These are phyloP conservation scores for Geosmithia flava DNA, from an alignment of 2,329 filamentous ascomycete genomes.

Conservation along the genomic window DNA sequence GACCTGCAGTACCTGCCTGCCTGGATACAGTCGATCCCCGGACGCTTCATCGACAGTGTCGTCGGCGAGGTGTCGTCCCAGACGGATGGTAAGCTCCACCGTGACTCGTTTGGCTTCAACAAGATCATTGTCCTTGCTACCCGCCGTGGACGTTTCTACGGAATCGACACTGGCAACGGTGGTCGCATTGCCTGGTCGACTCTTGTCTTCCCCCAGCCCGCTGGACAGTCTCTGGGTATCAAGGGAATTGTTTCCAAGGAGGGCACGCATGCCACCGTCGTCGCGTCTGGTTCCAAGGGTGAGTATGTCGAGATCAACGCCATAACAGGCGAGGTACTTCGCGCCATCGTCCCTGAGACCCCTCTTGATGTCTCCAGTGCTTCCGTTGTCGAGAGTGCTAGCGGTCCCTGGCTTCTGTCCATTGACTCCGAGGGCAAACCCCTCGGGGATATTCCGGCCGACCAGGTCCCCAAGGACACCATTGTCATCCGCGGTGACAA, in stretches of 20 bases:
- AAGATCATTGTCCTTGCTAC: constrained; percentile 77
- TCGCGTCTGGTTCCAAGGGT: constrained; percentile 46
- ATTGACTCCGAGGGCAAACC: constrained; percentile 35
- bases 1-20: constrained; percentile 68
- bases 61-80: constrained; percentile 39
- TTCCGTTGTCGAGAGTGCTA: constrained; percentile 37
- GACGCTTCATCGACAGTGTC: constrained; percentile 53
- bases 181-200: constrained; percentile 68
- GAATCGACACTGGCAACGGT: constrained; percentile 62
- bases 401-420: constrained; percentile 40
- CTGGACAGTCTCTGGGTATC: constrained; percentile 49
- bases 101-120: constrained; percentile 77
- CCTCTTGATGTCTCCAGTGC: constrained; percentile 23
- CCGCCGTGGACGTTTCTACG: constrained; percentile 64
- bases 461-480: constrained; percentile 35
- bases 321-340: constrained; percentile 37
- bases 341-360: constrained; percentile 14
- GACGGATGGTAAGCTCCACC: constrained; percentile 34
- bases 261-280: constrained; percentile 34
- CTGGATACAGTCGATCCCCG: constrained; percentile 58
- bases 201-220: constrained; percentile 44
- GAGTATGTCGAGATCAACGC: constrained; percentile 46
- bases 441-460: constrained; percentile 29
- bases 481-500: constrained; percentile 38
- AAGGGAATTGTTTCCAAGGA: constrained; percentile 52